These are phyloP conservation scores for Platanthera zijinensis DNA, from an alignment of 106 monocot genomes.

Conservation along the genomic window DNA sequence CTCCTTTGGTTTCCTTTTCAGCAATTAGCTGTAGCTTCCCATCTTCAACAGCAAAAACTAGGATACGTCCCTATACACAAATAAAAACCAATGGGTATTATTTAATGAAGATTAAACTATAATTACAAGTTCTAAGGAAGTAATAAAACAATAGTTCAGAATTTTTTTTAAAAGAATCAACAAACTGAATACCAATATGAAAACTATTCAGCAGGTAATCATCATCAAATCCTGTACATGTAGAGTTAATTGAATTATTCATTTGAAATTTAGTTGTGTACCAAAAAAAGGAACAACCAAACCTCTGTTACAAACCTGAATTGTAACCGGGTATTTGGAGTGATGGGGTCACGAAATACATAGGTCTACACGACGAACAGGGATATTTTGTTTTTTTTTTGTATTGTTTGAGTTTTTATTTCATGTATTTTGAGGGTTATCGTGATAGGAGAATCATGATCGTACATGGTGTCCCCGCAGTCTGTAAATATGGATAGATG, in stretches of 20 bases:
- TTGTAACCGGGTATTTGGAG: too few relatives aligned
- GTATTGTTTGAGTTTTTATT: too few relatives aligned
- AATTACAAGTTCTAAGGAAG: background rate
- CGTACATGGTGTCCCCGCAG: too few relatives aligned
- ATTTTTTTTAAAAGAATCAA: background rate
- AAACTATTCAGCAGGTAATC: background rate
- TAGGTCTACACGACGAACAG: too few relatives aligned
- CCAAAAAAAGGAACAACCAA: too few relatives aligned
- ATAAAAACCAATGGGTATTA: background rate
- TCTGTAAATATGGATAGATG: too few relatives aligned
- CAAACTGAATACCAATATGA: background rate
- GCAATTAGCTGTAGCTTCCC: constrained; percentile 87
- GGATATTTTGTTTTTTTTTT: too few relatives aligned
- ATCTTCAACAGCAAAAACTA: constrained; percentile 90
- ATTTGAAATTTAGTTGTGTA: too few relatives aligned
- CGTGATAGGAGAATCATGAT: too few relatives aligned
- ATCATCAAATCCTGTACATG: background rate
- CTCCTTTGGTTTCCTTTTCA: constrained; percentile 95
- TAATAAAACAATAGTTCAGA: background rate
- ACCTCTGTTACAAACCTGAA: too few relatives aligned
- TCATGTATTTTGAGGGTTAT: too few relatives aligned
- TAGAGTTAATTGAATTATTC: background rate
- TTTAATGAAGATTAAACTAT: background rate
- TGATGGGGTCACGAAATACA: too few relatives aligned
- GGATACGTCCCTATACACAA: constrained; percentile 73